Conservation (phyloP, 345 rosid species). For the Gossypium longicalyx region DNA sequence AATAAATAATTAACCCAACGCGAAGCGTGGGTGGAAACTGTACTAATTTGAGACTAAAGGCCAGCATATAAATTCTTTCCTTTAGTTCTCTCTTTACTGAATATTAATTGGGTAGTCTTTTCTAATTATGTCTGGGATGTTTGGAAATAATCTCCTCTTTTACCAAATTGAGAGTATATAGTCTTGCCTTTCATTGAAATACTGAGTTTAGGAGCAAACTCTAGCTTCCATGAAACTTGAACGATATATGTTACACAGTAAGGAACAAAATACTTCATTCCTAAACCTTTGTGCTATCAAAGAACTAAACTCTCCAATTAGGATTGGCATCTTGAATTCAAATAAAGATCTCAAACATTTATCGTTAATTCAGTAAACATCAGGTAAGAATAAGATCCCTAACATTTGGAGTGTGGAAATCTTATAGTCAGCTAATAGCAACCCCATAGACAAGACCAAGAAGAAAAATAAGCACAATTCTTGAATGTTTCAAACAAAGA, state of each 20-base stretch:
- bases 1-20: too few relatives aligned
- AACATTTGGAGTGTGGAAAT: not conserved
- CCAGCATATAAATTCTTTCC: not conserved
- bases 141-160: not conserved
- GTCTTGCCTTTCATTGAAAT: not conserved
- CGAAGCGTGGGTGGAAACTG: too few relatives aligned
- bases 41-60: not conserved
- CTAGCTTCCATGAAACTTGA: not conserved
- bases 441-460: not conserved
- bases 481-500: not conserved
- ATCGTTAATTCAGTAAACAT: not conserved
- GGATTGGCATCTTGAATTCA: not conserved
- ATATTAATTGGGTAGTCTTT: not conserved
- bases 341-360: not conserved
- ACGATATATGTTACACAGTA: not conserved
- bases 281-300: not conserved
- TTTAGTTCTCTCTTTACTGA: not conserved
- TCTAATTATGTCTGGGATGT: not conserved
- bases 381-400: not conserved
- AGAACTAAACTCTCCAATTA: not conserved
- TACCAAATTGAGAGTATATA: not conserved
- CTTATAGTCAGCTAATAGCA: not conserved
- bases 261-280: not conserved
- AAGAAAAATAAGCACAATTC: constrained; percentile 5
- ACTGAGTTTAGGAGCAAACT: not conserved